phyloP scores from a whole-genome alignment of 2,329 filamentous ascomycete species.

The Cryoendolithus antarcticus region DNA sequence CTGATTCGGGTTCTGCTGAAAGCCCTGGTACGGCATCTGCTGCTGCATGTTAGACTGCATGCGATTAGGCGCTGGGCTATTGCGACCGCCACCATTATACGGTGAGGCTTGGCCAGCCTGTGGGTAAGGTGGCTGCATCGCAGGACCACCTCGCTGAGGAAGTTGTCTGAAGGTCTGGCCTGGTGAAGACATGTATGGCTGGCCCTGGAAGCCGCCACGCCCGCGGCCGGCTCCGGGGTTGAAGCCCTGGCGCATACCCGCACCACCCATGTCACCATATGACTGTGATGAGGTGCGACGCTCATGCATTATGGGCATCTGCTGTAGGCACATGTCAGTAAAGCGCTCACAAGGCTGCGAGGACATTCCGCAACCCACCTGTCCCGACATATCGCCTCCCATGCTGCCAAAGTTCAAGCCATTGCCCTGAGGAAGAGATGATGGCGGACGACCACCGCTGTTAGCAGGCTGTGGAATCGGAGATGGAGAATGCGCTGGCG shows the following conservation, averaged over 20 bases:
- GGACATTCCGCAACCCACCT: too few species aligned
- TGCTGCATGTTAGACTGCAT: conserved; percentile 56
- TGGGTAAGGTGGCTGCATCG: conserved; percentile 36
- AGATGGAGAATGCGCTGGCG: conserved; percentile 77
- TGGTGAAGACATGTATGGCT: conserved; percentile 44
- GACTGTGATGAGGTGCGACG: conserved; percentile 81
- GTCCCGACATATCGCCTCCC: conserved; percentile 46
- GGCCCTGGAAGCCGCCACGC: conserved; percentile 39
- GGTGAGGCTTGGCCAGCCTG: conserved; percentile 25
- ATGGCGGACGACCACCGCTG: conserved; percentile 71
- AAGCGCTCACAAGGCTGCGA: too few species aligned
- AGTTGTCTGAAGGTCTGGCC: conserved; percentile 39
- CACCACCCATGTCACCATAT: conserved; percentile 60
- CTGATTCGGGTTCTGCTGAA: conserved; percentile 35
- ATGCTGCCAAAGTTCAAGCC: conserved; percentile 74
- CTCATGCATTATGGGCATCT: too few species aligned
- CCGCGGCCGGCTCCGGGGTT: conserved; percentile 33
- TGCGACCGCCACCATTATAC: conserved; percentile 39
- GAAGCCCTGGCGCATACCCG: too few species aligned
- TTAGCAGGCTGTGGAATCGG: conserved; percentile 83
- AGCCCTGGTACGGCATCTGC: conserved; percentile 51
- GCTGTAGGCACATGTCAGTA: too few species aligned
- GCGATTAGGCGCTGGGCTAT: conserved; percentile 44
- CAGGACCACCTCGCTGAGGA: conserved; percentile 38
- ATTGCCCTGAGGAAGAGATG: conserved; percentile 56